These are phyloP conservation scores for Paramecium sexaurelia DNA, from an alignment of 73 alveolate genomes.

Conservation along the genomic window DNA sequence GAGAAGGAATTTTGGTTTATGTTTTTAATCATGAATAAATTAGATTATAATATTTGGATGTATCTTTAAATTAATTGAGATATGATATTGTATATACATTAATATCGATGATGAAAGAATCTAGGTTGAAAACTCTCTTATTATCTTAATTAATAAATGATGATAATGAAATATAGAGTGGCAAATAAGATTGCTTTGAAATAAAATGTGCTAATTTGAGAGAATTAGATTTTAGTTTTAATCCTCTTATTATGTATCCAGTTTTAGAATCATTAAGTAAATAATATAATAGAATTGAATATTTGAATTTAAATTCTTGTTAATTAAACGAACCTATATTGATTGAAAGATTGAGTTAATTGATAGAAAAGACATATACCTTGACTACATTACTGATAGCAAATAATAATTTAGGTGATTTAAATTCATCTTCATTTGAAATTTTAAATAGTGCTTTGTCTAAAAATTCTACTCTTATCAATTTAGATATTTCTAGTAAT, in stretches of 20 bases:
- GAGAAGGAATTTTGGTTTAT: constrained; percentile 39
- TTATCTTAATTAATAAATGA: neutral
- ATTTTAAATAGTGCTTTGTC: neutral
- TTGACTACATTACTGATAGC: neutral
- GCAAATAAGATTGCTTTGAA: neutral
- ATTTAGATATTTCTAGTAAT: neutral
- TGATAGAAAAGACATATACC: neutral
- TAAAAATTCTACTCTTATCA: neutral
- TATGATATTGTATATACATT: constrained; percentile 40
- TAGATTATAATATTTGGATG: neutral
- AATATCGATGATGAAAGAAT: constrained; percentile 51
- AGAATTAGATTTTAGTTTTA: constrained; percentile 19
- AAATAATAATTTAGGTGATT: neutral
- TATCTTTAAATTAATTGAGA: neutral
- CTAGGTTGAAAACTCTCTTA: neutral
- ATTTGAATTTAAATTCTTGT: neutral
- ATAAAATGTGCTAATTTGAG: constrained; percentile 15
- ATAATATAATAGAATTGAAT: neutral
- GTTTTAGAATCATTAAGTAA: constrained; percentile 29
- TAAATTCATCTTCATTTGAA: neutral
- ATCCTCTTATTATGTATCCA: neutral
- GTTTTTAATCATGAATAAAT: constrained; percentile 46
- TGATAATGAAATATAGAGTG: constrained; percentile 22
- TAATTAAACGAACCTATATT: neutral
- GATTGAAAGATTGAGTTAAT: neutral